Conservation (phyloP, 2,329 filamentous ascomycete genomes). For the Passalora sequoiae region DNA sequence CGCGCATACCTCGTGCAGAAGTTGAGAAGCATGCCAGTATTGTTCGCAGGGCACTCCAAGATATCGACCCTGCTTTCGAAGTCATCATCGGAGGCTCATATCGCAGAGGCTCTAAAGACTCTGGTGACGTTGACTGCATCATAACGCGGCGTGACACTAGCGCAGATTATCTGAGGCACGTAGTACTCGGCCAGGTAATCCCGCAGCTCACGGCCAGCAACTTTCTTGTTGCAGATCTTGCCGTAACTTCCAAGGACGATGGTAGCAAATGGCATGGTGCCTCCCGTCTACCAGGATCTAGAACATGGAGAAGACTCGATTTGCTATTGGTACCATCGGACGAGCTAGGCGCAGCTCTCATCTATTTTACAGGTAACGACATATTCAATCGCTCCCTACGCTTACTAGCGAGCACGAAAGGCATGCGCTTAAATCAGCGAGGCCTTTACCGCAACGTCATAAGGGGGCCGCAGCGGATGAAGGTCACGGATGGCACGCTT, state of each 20-base stretch:
- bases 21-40: conserved; percentile 63
- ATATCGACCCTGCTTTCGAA: conserved; percentile 60
- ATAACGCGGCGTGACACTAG: conserved; percentile 64
- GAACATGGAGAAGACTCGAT: conserved; percentile 75
- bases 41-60: conserved; percentile 55
- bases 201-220: conserved; percentile 52
- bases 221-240: conserved; percentile 68
- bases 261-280: conserved; percentile 88
- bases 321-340: conserved; percentile 74
- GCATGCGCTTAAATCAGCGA: conserved; percentile 78
- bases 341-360: conserved; percentile 74
- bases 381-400: conserved; percentile 88
- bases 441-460: conserved; percentile 71
- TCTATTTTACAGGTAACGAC: conserved; percentile 93
- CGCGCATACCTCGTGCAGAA: conserved; percentile 71
- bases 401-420: conserved; percentile 70
- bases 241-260: conserved; percentile 46
- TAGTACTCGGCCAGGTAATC: conserved; percentile 61
- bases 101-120: conserved; percentile 67
- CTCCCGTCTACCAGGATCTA: conserved; percentile 60
- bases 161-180: conserved; percentile 53
- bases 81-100: conserved; percentile 80
- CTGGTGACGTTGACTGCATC: conserved; percentile 79
- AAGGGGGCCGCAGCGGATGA: conserved; percentile 53
- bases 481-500: conserved; percentile 62